Conservation (phyloP, 2,329 filamentous ascomycete genomes). For the Ilyonectria destructans region DNA sequence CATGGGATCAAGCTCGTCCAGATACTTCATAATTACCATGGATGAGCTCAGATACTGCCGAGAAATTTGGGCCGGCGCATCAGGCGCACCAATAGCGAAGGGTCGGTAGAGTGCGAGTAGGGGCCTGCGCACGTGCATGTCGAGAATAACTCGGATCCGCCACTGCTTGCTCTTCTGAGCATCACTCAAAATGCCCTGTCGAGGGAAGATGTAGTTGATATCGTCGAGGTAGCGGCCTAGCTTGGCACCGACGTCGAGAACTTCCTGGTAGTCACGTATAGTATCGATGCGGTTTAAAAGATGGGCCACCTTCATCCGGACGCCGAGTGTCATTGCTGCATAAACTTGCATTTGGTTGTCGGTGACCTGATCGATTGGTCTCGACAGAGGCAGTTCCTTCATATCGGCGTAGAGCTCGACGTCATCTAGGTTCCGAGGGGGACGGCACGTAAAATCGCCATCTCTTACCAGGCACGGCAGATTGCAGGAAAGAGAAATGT, state of each 20-base stretch:
- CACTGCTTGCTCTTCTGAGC: constrained; percentile 66
- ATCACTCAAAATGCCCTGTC: constrained; percentile 60
- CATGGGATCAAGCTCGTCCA: constrained; percentile 68
- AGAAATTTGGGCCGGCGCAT: constrained; percentile 67
- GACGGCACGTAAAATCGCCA: constrained; percentile 68
- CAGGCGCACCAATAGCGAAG: constrained; percentile 67
- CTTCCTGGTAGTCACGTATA: constrained; percentile 68
- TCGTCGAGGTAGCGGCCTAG: constrained; percentile 70
- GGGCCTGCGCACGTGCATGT: constrained; percentile 70
- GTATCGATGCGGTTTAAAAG: constrained; percentile 68
- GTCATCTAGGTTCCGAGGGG: constrained; percentile 70
- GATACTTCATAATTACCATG: constrained; percentile 69
- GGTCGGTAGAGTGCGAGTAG: constrained; percentile 70
- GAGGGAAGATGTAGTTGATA: constrained; percentile 68
- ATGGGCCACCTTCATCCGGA: constrained; percentile 66
- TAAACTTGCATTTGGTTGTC: constrained; percentile 71
- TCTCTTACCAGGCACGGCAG: constrained; percentile 68
- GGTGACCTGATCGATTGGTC: constrained; percentile 68
- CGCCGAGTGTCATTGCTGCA: constrained; percentile 65
- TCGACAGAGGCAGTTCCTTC: constrained; percentile 64
- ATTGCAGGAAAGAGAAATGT: constrained; percentile 68
- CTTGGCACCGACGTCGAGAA: constrained; percentile 69
- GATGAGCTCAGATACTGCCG: constrained; percentile 69
- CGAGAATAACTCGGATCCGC: constrained; percentile 66
- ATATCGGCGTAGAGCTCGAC: constrained; percentile 65